Evolutionary conservation across 768 basidiomycete genomes (phyloP).

Genomic region (Suillus clintonianus): DNA sequence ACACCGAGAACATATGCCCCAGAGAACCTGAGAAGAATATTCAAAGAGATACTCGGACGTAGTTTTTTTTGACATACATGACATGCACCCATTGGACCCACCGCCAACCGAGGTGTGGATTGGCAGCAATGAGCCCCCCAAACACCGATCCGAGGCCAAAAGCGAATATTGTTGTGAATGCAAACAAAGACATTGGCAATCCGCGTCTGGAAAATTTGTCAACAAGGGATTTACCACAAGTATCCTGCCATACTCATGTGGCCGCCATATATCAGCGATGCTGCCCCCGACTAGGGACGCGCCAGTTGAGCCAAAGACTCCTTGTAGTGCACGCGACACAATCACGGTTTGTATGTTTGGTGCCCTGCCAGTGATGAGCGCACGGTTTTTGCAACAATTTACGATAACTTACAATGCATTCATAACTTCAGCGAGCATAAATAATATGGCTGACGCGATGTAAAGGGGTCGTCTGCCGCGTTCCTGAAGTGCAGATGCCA

Average conservation of each 20-base stretch:
- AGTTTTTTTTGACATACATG: conserved; percentile 40
- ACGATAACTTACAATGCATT: conserved; percentile 18
- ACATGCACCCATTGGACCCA: conserved; percentile 81
- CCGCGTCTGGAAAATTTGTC: conserved; percentile 1
- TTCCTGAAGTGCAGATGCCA: conserved; percentile 39
- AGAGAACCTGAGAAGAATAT: conserved; percentile 41
- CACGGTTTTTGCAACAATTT: neutral
- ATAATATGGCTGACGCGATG: conserved; percentile 46
- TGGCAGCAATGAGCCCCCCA: conserved; percentile 63
- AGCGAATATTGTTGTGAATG: conserved; percentile 55
- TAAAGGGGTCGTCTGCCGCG: conserved; percentile 63
- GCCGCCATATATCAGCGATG: conserved; percentile 66
- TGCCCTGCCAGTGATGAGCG: conserved; percentile 24
- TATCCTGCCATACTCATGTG: conserved; percentile 51
- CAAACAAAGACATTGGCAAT: conserved; percentile 77
- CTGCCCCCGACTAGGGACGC: conserved; percentile 71
- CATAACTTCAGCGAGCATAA: conserved; percentile 50
- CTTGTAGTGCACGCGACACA: conserved; percentile 58
- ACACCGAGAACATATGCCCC: conserved; percentile 50
- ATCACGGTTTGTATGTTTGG: conserved; percentile 56
- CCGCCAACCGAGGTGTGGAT: conserved; percentile 59
- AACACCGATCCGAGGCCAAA: conserved; percentile 62
- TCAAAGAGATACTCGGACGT: neutral
- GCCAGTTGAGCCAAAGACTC: conserved; percentile 64
- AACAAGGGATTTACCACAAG: neutral